A percentile compares a stretch with the other conserved stretches of the same genome.
Evolutionary conservation across 192 early-diverging fungal genomes (phyloP).

Genomic region (Gaertneriomyces sp.): DNA sequence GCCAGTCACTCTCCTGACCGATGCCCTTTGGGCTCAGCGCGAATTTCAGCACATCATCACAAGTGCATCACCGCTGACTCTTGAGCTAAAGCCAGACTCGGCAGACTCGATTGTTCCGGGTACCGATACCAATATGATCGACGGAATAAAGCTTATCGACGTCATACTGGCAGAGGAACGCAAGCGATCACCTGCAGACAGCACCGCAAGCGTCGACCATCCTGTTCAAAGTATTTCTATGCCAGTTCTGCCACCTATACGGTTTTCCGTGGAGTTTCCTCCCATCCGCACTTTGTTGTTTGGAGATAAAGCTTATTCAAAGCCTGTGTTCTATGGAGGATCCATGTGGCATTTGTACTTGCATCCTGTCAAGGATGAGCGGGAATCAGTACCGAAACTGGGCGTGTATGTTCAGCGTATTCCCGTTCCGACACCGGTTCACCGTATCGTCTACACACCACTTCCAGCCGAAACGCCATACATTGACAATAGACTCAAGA

Average conservation of each 20-base stretch:
- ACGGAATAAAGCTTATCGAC: conserved; percentile 17
- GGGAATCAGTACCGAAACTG: conserved; percentile 10
- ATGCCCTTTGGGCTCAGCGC: conserved; percentile 17
- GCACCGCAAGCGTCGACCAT: neutral
- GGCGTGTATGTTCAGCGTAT: conserved; percentile 41
- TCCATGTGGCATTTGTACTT: conserved; percentile 45
- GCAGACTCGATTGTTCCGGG: conserved; percentile 17
- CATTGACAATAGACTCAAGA: conserved; percentile 26
- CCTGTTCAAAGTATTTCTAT: neutral
- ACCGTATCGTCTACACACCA: conserved; percentile 6
- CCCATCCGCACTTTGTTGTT: conserved; percentile 14
- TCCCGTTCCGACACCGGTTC: conserved; percentile 9
- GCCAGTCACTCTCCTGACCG: neutral
- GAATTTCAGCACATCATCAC: conserved; percentile 14
- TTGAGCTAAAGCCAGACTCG: conserved; percentile 12
- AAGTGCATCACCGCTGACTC: neutral
- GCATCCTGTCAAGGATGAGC: conserved; percentile 16
- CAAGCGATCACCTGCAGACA: too few species aligned
- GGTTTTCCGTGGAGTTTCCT: conserved; percentile 43
- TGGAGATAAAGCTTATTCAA: conserved; percentile 28
- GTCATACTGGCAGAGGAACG: too few species aligned
- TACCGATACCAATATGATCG: conserved; percentile 41
- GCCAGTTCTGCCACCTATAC: conserved; percentile 25
- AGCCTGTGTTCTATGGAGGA: conserved; percentile 28
- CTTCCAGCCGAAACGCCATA: conserved; percentile 20